Conservation (phyloP, 768 basidiomycete species). For the Lactarius hatsudake region DNA sequence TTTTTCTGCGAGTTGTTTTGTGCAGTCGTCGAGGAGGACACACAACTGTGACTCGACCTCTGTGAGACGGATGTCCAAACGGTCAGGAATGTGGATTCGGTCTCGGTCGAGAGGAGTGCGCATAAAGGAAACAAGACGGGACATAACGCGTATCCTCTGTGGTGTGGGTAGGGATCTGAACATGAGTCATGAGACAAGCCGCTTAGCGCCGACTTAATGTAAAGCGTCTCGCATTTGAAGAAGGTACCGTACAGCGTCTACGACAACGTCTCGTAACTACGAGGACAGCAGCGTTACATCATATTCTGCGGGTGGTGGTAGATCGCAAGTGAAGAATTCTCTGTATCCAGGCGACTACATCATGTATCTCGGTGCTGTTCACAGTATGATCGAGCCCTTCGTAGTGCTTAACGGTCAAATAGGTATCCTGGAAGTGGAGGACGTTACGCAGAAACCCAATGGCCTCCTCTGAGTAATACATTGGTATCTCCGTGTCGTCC, state of each 20-base stretch:
- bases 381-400: slow-evolving; percentile 37
- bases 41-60: slow-evolving; percentile 69
- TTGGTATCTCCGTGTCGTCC: slow-evolving; percentile 40
- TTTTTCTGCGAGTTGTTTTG: slow-evolving; percentile 50
- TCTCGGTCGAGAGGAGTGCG: slow-evolving; percentile 26
- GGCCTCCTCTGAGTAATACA: slow-evolving; percentile 36
- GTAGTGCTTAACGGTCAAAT: slow-evolving; percentile 33
- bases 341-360: slow-evolving; percentile 35
- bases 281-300: too few relatives aligned
- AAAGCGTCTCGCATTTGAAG: background rate
- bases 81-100: slow-evolving; percentile 35
- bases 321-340: slow-evolving; percentile 15
- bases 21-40: slow-evolving; percentile 76
- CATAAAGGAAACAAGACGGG: slow-evolving; percentile 24
- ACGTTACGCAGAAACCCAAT: slow-evolving; percentile 35
- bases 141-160: slow-evolving; percentile 30
- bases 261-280: background rate
- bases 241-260: background rate
- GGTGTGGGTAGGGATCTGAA: background rate
- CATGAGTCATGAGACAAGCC: slow-evolving; percentile 1
- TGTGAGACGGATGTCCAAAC: slow-evolving; percentile 52
- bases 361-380: slow-evolving; percentile 36
- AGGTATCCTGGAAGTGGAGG: slow-evolving; percentile 29
- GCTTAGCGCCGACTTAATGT: background rate
- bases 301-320: background rate